Evolutionary conservation across 495 filamentous ascomycete genomes (phyloP), one percentile per base, ranked within the genome.

Genomic region (Lindgomyces ingoldianus): DNA sequence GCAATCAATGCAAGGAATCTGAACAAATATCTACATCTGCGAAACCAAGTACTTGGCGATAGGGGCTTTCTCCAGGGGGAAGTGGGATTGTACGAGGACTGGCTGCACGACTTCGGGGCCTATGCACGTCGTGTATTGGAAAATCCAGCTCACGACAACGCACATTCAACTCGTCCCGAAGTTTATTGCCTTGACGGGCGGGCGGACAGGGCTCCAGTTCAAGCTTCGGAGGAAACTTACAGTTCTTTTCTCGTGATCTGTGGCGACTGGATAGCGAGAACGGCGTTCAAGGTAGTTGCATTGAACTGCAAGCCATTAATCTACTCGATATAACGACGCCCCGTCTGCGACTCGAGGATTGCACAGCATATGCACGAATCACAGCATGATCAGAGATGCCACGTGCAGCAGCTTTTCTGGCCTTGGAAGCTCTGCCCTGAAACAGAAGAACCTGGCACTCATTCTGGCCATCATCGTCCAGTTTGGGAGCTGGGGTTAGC

Each of bases 221-320:
- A 39, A 39, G 33, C 33, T 14, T 39, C 6, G 6, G 14, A 14
- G 6, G 33, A 39, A 39, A 14, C 6, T 39, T 39, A 14, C 6
- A 39, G 33, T 6, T 39, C 33, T 39, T 39, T 14, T 39, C 33
- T 6, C 33, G 6, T 39, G 33, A 39, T 39, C n/a, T n/a, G n/a
- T n/a, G n/a, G n/a, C n/a, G n/a, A n/a, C n/a, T n/a, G n/a, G n/a
- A n/a, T n/a, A n/a, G n/a, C n/a, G n/a, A n/a, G n/a, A n/a, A n/a
- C n/a, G n/a, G n/a, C n/a, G n/a, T n/a, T n/a, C n/a, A n/a, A n/a
- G n/a, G n/a, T n/a, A n/a, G n/a, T n/a, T n/a, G n/a, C n/a, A n/a
- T n/a, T 47, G 26, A 47, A n/a, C 41, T 59, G 56, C 26, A 26
- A 59, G 44, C 21, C 27, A 25, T 60, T 52, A 21, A 60, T 60